Evolutionary conservation across 2,329 filamentous ascomycete genomes (phyloP).

Genomic region (Thelonectria discophora): DNA sequence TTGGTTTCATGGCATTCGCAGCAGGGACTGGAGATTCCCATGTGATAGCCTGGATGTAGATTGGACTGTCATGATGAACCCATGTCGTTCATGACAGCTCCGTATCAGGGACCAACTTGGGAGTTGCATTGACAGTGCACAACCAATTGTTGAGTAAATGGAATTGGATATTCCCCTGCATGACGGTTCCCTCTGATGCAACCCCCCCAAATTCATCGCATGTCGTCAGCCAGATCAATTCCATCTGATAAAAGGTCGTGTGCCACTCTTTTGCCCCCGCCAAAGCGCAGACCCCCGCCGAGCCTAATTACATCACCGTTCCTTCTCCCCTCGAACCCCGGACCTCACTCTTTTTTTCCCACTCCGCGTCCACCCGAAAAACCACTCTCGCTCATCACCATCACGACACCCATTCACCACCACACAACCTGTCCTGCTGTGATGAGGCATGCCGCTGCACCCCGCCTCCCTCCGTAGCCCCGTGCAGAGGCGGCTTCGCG

Average conservation of each 20-base stretch:
- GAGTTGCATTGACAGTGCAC: background rate
- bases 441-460: slow-evolving; percentile 72
- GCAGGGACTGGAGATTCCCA: no score
- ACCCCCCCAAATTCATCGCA: background rate
- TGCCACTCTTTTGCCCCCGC: background rate
- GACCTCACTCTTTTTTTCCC: background rate
- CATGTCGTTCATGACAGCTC: background rate
- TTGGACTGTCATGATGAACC: background rate
- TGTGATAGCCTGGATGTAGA: background rate
- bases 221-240: background rate
- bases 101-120: background rate
- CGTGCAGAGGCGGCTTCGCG: slow-evolving; percentile 25
- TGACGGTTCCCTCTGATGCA: background rate
- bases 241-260: background rate
- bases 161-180: background rate
- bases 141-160: background rate
- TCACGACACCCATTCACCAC: background rate
- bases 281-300: background rate
- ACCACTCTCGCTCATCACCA: background rate
- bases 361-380: background rate
- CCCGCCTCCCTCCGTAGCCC: slow-evolving; percentile 40
- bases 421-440: slow-evolving; percentile 19
- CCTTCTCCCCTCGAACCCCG: background rate
- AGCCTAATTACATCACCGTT: slow-evolving; percentile 5
- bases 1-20: background rate